These are phyloP conservation scores for Dichomitus squalens DNA, from an alignment of 1,284 basidiomycete species.

Conservation along the genomic window DNA sequence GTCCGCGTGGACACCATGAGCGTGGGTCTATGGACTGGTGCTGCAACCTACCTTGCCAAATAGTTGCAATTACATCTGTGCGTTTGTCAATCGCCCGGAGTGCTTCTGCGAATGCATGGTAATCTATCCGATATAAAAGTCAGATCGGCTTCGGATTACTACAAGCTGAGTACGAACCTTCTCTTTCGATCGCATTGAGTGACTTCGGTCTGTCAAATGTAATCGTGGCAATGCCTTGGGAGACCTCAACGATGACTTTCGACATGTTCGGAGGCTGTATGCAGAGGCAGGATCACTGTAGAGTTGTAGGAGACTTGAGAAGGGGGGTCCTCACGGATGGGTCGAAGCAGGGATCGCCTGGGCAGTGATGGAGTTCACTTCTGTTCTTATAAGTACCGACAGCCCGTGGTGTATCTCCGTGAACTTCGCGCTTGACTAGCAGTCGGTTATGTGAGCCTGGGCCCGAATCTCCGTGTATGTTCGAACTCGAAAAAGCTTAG, in stretches of 20 bases:
- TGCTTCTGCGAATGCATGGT: slow-evolving; percentile 58
- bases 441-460: too few species aligned
- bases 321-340: too few species aligned
- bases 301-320: too few species aligned
- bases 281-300: too few species aligned
- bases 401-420: too few species aligned
- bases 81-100: slow-evolving; percentile 59
- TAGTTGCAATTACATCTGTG: slow-evolving; percentile 63
- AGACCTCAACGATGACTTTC: slow-evolving; percentile 47
- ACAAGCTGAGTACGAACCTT: slow-evolving; percentile 41
- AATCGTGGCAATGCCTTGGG: slow-evolving; percentile 66
- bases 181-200: slow-evolving; percentile 60
- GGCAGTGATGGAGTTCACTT: too few species aligned
- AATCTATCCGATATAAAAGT: slow-evolving; percentile 46
- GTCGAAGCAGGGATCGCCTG: too few species aligned
- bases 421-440: too few species aligned
- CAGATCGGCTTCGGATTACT: neutral
- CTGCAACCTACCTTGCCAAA: slow-evolving; percentile 60
- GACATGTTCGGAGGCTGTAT: slow-evolving; percentile 7
- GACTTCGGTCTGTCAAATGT: slow-evolving; percentile 62
- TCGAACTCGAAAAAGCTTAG: too few species aligned
- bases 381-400: too few species aligned
- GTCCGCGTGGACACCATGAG: neutral
- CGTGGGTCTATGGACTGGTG: neutral
- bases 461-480: too few species aligned